phyloP scores from a whole-genome alignment of 768 basidiomycete species.

The Mycena indigotica region DNA sequence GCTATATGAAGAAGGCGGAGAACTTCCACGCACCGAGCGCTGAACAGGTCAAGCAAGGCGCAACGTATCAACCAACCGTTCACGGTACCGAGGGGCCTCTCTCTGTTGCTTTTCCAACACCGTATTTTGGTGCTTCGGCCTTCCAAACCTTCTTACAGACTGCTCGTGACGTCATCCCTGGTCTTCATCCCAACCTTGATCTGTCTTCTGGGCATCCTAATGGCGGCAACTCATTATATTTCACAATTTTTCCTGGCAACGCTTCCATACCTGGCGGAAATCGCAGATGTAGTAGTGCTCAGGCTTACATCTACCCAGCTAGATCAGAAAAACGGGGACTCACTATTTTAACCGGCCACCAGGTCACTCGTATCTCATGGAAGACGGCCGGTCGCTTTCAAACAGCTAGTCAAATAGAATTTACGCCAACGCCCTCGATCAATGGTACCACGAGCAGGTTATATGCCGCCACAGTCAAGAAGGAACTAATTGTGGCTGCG shows the following conservation, averaged over 20 bases:
- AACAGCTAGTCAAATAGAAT: background rate
- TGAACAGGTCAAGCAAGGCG: constrained; percentile 30
- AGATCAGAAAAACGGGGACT: background rate
- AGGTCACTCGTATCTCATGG: background rate
- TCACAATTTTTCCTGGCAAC: background rate
- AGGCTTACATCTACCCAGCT: background rate
- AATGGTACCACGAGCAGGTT: constrained; percentile 50
- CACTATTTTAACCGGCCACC: background rate
- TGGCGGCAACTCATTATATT: background rate
- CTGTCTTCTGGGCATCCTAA: background rate
- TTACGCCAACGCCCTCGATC: constrained; percentile 37
- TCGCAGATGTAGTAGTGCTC: background rate
- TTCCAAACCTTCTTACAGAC: constrained; percentile 34
- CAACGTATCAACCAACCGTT: constrained; percentile 24
- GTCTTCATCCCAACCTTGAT: background rate
- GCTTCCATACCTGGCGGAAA: background rate
- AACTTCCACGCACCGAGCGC: constrained; percentile 52
- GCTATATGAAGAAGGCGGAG: constrained; percentile 53
- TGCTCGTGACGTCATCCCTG: constrained; percentile 14
- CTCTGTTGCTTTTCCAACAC: constrained; percentile 4
- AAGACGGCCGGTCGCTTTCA: background rate
- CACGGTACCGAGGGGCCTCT: constrained; percentile 23
- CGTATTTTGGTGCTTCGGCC: constrained; percentile 36
- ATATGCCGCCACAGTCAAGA: constrained; percentile 37
- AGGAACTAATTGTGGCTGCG: constrained; percentile 52